Evolutionary conservation across 2,329 filamentous ascomycete genomes (phyloP).

Genomic region (Leptographium galeiforme): DNA sequence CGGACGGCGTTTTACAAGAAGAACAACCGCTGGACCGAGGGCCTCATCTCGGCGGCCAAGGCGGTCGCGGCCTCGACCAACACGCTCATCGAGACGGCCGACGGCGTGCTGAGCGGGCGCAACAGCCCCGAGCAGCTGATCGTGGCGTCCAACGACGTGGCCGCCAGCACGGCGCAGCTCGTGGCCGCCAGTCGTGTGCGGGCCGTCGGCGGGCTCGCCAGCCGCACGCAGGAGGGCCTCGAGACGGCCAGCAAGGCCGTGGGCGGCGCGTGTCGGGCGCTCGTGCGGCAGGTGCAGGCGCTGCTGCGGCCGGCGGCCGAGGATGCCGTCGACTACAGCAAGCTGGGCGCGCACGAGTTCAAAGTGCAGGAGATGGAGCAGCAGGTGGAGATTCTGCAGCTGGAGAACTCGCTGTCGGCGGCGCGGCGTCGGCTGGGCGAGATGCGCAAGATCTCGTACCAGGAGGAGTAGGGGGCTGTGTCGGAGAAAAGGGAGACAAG

Average conservation of each 20-base stretch:
- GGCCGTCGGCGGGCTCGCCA: slow-evolving; percentile 74
- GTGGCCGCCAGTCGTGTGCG: slow-evolving; percentile 93
- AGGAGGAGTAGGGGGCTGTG: slow-evolving; percentile 45
- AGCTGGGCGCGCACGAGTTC: slow-evolving; percentile 87
- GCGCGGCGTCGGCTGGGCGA: slow-evolving; percentile 79
- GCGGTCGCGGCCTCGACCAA: slow-evolving; percentile 90
- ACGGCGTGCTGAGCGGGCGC: slow-evolving; percentile 81
- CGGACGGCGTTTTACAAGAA: slow-evolving; percentile 98
- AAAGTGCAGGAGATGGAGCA: slow-evolving; percentile 99
- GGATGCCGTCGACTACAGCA: slow-evolving; percentile 78
- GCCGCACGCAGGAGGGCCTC: slow-evolving; percentile 83
- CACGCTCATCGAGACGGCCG: slow-evolving; percentile 92
- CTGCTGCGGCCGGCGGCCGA: slow-evolving; percentile 81
- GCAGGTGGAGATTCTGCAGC: slow-evolving; percentile 94
- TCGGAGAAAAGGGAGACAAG: background rate
- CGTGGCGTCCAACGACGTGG: slow-evolving; percentile 93
- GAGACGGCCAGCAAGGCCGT: slow-evolving; percentile 90
- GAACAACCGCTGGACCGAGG: slow-evolving; percentile 98
- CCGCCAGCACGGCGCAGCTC: slow-evolving; percentile 88
- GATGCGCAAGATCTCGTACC: slow-evolving; percentile 96
- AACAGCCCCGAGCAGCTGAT: slow-evolving; percentile 96
- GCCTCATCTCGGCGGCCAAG: slow-evolving; percentile 92
- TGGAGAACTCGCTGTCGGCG: slow-evolving; percentile 72
- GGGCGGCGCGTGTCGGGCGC: slow-evolving; percentile 68
- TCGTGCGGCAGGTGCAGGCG: slow-evolving; percentile 86